Evolutionary conservation across 1,284 basidiomycete species (phyloP).

Genomic region (Kalmanozyma brasiliensis): DNA sequence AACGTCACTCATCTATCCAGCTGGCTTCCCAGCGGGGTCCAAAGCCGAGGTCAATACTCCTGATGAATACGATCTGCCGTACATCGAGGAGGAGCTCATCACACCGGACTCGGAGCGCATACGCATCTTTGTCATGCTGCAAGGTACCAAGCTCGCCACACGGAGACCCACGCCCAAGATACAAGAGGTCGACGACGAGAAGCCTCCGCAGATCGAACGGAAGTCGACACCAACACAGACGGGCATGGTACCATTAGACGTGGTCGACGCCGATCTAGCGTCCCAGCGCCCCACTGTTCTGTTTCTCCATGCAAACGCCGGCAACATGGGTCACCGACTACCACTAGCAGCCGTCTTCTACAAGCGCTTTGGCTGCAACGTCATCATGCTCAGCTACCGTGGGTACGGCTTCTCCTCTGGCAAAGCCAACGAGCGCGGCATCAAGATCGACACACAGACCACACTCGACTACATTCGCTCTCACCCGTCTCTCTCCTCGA

Average conservation of each 20-base stretch:
- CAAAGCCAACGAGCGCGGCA: constrained; percentile 82
- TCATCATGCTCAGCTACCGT: constrained; percentile 86
- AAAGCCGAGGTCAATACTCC: constrained; percentile 60
- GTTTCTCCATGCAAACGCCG: constrained; percentile 66
- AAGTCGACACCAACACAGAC: constrained; percentile 40
- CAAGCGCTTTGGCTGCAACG: constrained; percentile 84
- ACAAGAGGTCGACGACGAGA: constrained; percentile 16
- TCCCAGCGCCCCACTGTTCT: constrained; percentile 56
- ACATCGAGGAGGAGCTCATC: constrained; percentile 52
- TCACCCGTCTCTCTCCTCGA: constrained; percentile 75
- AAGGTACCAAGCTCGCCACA: constrained; percentile 34
- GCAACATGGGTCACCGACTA: constrained; percentile 77
- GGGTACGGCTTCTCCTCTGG: constrained; percentile 90
- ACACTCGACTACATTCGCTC: constrained; percentile 79
- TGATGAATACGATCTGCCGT: constrained; percentile 61
- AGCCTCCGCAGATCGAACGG: constrained; percentile 12
- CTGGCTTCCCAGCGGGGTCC: constrained; percentile 60
- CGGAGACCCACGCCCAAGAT: constrained; percentile 11
- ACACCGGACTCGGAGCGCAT: constrained; percentile 62
- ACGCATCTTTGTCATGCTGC: constrained; percentile 60
- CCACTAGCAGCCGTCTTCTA: constrained; percentile 89
- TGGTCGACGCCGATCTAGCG: constrained; percentile 34
- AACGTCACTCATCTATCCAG: constrained; percentile 63
- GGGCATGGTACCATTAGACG: constrained; percentile 9
- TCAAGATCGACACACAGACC: constrained; percentile 78